Base-by-base conservation (phyloP, 169 alveolate species). In the Blepharisma undulans region DNA sequence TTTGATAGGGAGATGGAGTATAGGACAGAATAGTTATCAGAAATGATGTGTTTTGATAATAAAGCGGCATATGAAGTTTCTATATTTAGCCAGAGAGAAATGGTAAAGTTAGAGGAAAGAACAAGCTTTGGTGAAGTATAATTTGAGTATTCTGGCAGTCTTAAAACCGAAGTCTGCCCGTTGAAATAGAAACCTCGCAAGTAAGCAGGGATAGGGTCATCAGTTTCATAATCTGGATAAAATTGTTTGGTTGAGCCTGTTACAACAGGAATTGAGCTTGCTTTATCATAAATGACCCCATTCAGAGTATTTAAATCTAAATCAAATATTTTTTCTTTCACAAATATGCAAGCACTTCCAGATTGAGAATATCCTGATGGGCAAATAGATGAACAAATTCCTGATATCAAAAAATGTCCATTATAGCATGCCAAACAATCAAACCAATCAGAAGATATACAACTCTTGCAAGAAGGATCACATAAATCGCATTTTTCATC, bases 331-430 rank as follows among this genome's bases (percentile, higher is more conserved):
- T 18, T 21, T 18, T 32, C 84, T 12, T 76, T 32, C 18, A 76
- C 84, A 16, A 66, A 66, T 21, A 18, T 76, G 29, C 84, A 76
- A 21, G 18, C 27, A 18, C 34, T 18, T n/a, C 88, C 88, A 27
- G 88, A 80, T 16, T 10, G 22, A 16, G 88, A 27, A 33, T 29
- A 80, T 14, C 88, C 88, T 27, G 88, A 16, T 16, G 88, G 88
- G 25, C 88, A 80, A 25, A 25, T 18, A 18, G 33, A 18, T 32
- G 12, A 25, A n/a, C 84, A 76, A 76, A 29, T 76, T 16, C 33
- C 27, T 14, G 18, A 12, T 12, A 76, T 12, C 29, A 76, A 25
- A 76, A 21, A 76, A 76, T 76, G 25, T 12, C 29, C 29, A 21
- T 21, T 12, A 76, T n/a, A 21, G 27, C 84, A 76, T 18, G 33